Conservation (phyloP, 2,329 filamentous ascomycete genomes). For the Colletotrichum salicis region DNA sequence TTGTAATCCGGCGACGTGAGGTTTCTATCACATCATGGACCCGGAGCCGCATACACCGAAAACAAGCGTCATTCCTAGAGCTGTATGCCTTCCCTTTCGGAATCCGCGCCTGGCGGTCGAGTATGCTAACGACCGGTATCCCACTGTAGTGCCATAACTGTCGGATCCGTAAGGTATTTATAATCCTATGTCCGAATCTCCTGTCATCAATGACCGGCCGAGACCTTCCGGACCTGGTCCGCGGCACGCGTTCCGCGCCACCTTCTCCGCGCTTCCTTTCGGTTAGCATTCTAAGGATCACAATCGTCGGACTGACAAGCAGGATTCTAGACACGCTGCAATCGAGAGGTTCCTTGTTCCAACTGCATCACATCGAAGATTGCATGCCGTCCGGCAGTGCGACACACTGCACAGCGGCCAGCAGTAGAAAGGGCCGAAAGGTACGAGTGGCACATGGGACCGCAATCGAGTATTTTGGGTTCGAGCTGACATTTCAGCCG, state of each 20-base stretch:
- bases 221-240: not conserved
- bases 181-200: not conserved
- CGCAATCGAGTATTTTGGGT: not conserved
- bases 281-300: not conserved
- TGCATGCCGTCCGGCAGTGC: slow-evolving; percentile 33
- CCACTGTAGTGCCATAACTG: slow-evolving; percentile 25
- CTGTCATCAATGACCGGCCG: not conserved
- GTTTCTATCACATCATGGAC: not conserved
- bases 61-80: slow-evolving; percentile 27
- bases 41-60: slow-evolving; percentile 15
- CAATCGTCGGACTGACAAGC: not conserved
- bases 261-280: not conserved
- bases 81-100: slow-evolving; percentile 16
- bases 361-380: slow-evolving; percentile 39
- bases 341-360: slow-evolving; percentile 37
- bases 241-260: not conserved
- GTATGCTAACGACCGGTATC: not conserved
- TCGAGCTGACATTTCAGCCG: not conserved
- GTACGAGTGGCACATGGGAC: not conserved
- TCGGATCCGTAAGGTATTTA: slow-evolving; percentile 24
- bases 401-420: not conserved
- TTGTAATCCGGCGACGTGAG: not conserved
- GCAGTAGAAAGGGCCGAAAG: not conserved
- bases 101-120: not conserved
- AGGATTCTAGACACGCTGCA: slow-evolving; percentile 35